These are phyloP conservation scores for Tympanopsis confertula DNA, from an alignment of 2,329 filamentous ascomycete genomes.

Conservation along the genomic window DNA sequence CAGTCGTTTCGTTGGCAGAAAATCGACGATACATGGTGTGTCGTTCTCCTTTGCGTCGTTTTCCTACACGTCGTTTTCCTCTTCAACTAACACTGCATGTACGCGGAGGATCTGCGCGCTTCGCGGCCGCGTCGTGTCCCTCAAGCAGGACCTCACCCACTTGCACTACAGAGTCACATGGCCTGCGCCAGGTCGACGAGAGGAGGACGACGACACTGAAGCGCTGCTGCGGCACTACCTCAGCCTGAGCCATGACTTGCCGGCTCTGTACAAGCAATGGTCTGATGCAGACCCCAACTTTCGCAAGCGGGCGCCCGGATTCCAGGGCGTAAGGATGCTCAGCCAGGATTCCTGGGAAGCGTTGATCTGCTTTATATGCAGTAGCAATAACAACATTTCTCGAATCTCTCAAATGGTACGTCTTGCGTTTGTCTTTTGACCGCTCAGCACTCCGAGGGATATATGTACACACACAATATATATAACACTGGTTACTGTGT, in stretches of 20 bases:
- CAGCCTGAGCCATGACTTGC: conserved; percentile 69
- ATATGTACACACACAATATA: background rate
- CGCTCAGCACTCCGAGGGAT: background rate
- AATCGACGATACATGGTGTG: conserved; percentile 70
- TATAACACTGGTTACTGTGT: too few relatives aligned
- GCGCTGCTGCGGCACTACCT: conserved; percentile 73
- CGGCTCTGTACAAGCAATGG: conserved; percentile 74
- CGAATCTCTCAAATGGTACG: conserved; percentile 87
- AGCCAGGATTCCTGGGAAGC: conserved; percentile 95
- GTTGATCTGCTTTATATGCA: conserved; percentile 89
- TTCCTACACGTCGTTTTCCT: background rate
- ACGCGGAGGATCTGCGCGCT: conserved; percentile 63
- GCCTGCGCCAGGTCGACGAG: conserved; percentile 19
- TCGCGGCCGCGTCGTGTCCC: conserved; percentile 69
- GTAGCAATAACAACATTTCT: conserved; percentile 95
- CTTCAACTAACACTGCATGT: conserved; percentile 2
- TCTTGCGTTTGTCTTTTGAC: background rate
- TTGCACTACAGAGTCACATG: conserved; percentile 71
- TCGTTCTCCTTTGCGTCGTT: conserved; percentile 1
- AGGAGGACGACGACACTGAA: conserved; percentile 55
- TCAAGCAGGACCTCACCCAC: conserved; percentile 69
- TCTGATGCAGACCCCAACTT: conserved; percentile 78
- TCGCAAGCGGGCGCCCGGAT: conserved; percentile 70
- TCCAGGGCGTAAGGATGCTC: conserved; percentile 82
- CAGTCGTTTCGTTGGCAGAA: conserved; percentile 96